Conservation (phyloP, 768 basidiomycete species). For the Naganishia kalamii region DNA sequence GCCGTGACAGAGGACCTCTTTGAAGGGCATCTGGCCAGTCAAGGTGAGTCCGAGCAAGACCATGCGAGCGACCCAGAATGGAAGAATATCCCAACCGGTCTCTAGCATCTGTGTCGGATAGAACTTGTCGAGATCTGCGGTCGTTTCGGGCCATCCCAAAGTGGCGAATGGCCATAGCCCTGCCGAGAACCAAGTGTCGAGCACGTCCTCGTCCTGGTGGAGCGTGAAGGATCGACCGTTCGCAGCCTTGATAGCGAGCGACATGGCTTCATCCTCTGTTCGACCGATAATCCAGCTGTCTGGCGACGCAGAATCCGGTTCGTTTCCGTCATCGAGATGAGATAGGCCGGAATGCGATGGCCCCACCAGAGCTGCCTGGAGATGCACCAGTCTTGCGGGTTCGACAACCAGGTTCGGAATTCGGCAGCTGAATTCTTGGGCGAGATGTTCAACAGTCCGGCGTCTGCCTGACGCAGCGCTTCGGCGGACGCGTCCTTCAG, state of each 20-base stretch:
- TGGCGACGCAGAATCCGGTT: constrained; percentile 61
- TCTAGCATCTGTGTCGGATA: constrained; percentile 88
- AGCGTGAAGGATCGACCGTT: constrained; percentile 63
- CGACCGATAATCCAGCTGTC: constrained; percentile 89
- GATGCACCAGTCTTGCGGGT: constrained; percentile 97
- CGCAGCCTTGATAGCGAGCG: constrained; percentile 62
- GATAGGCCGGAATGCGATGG: constrained; percentile 90
- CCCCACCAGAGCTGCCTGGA: constrained; percentile 99
- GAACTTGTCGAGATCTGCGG: constrained; percentile 67
- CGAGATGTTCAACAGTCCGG: constrained; percentile 74
- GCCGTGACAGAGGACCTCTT: constrained; percentile 92
- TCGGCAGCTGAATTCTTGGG: constrained; percentile 85
- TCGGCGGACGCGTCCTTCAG: constrained; percentile 86
- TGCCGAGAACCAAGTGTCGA: constrained; percentile 99
- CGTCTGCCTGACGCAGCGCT: constrained; percentile 79
- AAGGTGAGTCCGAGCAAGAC: constrained; percentile 82
- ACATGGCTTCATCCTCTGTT: constrained; percentile 68
- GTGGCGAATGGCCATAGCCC: constrained; percentile 96
- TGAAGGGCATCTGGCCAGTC: constrained; percentile 86
- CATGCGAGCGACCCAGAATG: constrained; percentile 99
- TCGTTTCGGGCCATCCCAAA: constrained; percentile 94
- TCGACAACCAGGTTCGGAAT: constrained; percentile 92
- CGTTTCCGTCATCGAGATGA: constrained; percentile 74
- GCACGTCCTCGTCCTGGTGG: constrained; percentile 90
- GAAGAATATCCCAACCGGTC: constrained; percentile 99